Base-by-base conservation (phyloP, 306 rosid species). In the Dalbergia oliveri region DNA sequence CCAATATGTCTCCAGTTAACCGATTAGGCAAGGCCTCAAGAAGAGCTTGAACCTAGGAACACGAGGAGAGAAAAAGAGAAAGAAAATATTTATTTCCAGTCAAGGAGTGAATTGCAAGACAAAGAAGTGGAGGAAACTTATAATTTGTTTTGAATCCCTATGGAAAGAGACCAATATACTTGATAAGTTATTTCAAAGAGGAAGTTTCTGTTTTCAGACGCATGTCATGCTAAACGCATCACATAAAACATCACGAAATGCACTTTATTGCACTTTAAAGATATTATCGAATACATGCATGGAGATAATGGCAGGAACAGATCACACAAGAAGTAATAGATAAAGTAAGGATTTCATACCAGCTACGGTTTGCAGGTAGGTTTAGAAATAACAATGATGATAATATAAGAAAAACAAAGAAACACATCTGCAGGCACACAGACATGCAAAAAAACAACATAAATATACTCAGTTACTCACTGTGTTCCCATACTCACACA, bases 401-500 rank as follows among this genome's bases (percentile, higher is more conserved):
- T 65, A 73, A 53, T n/a, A 33, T 49, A 75, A 70, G 6, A 65
- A 60, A 47, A 71, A 43, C 41, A 72, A 50, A 66, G 16, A 43
- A 18, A 19, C n/a, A 44, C 58, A 44, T 73, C 21, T 15, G 59
- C 70, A 72, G 64, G 81, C 37, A 8, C 33, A 11, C 45, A 23
- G 9, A 31, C 23, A n/a, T 41, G 47, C 37, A 77, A 41, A 73
- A 60, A 59, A 68, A 15, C 34, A 64, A 73, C 72, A 75, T 72
- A 69, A 51, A 67, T 67, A 77, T 84, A 89, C 91, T 81, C 90
- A 90, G 91, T 84, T 88, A 89, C 97, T 87, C 97, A 92, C 97
- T 87, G 83, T 86, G 88, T 77, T 79, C 73, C 77, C 90, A 88
- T 92, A 94, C 98, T 94, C 98, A 94, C 97, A 88, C 97, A 86